Base-by-base conservation (phyloP, 768 basidiomycete species). In the Xerocomellus chrysenteron region DNA sequence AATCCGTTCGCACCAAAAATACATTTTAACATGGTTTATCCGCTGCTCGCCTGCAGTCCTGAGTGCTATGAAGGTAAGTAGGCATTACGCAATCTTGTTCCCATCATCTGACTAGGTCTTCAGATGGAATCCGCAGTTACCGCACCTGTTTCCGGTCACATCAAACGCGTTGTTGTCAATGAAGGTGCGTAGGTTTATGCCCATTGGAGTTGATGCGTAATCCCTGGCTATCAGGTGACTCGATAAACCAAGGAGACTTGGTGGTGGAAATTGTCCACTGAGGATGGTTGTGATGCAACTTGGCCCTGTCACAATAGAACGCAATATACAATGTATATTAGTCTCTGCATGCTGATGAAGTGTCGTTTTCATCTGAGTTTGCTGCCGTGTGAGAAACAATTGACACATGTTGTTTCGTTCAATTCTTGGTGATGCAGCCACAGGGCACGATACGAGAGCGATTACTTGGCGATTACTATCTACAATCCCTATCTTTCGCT, bases 61-160 rank as follows among this genome's bases (percentile, higher is more conserved):
- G 74, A 94, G 92, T 72, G 96, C 96, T 16, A 98, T 98, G 96
- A 95, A 96, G 88, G 92, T 82, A 65, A 73, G 82, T 67, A 58
- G 54, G 35, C 53, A 16, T 50, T 43, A 45, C 42, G n/a, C 45
- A 17, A 12, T 32, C 17, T 48, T 40, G 36, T 41, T 40, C 51
- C 47, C 53, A 33, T 36, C n/a, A 47, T 39, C 63, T 67, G 56
- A 69, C 61, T 12, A 28, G 54, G 60, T 66, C 60, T 64, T 63
- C 66, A 95, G 94, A 98, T 98, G 96, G 96, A 99, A 78, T 94
- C 92, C 59, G 87, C 92, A 60, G 94, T 98, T 45, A 96, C 94
- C 32, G 90, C 94, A 30, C 95, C 97, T 26, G 96, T 98, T 43
- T 94, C 94, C 49, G 97, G 97, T 43, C 93, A 94, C 73, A 82